These are phyloP conservation scores for Hamigera avellanea DNA, from an alignment of 495 filamentous ascomycete genomes.

Conservation along the genomic window DNA sequence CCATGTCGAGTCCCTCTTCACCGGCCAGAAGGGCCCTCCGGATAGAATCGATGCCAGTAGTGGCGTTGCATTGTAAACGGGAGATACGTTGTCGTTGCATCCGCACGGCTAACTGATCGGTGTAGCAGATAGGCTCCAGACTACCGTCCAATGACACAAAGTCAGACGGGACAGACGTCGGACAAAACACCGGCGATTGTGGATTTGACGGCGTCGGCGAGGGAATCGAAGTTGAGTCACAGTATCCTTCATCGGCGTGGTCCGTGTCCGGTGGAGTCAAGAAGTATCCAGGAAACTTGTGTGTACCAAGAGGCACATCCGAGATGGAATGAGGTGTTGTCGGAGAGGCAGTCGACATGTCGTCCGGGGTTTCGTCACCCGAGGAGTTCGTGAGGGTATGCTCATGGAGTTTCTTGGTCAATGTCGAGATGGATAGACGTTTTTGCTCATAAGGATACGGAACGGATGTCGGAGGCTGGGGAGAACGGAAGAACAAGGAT, in stretches of 20 bases:
- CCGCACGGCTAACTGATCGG: constrained; percentile 14
- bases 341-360: constrained; percentile 3
- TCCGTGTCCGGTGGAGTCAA: constrained; percentile 35
- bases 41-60: constrained; percentile 22
- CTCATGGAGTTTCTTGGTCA: constrained; percentile 35
- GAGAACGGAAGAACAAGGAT: constrained; percentile 24
- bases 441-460: constrained; percentile 27
- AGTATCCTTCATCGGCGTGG: constrained; percentile 26
- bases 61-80: constrained; percentile 27
- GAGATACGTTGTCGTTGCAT: constrained; percentile 32
- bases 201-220: constrained; percentile 6
- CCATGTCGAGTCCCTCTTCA: constrained; percentile 8
- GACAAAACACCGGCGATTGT: constrained; percentile 21
- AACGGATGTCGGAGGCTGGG: constrained; percentile 33
- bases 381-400: constrained; percentile 24
- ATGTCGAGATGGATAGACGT: constrained; percentile 31
- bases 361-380: constrained; percentile 3
- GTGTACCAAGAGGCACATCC: constrained; percentile 2
- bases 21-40: constrained; percentile 20
- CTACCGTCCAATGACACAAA: constrained; percentile 7
- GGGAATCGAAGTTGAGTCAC: constrained; percentile 15
- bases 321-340: constrained; percentile 6
- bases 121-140: constrained; percentile 1
- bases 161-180: constrained; percentile 23
- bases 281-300: constrained; percentile 20